Percentiles rank a stretch among this genome's conserved stretches.
phyloP scores from a whole-genome alignment of 495 filamentous ascomycete genomes.

The Diplogelasinospora grovesii region DNA sequence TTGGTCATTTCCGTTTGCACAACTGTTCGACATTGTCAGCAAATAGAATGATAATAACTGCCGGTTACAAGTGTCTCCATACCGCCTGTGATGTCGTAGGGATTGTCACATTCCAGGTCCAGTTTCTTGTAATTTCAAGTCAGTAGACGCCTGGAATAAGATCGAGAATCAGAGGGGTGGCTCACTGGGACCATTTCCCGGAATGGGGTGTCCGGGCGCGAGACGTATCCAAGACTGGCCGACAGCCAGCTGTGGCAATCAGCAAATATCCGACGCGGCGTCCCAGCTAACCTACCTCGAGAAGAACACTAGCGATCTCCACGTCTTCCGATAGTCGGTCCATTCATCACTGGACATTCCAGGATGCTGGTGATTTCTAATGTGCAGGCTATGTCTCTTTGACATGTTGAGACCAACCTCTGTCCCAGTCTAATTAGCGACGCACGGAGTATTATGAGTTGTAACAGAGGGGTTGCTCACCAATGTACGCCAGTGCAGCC shows the following conservation, averaged over 20 bases:
- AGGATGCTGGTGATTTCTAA: not conserved
- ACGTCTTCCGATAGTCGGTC: not conserved
- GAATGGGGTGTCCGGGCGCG: not conserved
- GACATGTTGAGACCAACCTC: slow-evolving; percentile 1
- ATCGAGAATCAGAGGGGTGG: not conserved
- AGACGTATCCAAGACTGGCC: not conserved
- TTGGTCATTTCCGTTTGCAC: slow-evolving; percentile 2
- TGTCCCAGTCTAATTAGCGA: not conserved
- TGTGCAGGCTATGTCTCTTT: not conserved
- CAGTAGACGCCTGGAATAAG: too few species aligned
- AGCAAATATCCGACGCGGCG: too few species aligned
- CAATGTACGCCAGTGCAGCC: not conserved
- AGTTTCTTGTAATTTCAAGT: not conserved
- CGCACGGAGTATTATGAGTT: too few species aligned
- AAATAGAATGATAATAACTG: too few species aligned
- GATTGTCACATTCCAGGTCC: not conserved
- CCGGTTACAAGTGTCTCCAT: not conserved
- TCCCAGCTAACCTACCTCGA: not conserved
- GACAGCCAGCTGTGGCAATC: not conserved
- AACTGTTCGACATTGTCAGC: not conserved
- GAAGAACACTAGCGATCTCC: not conserved
- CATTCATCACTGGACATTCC: not conserved
- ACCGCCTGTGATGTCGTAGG: not conserved
- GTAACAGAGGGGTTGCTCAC: not conserved
- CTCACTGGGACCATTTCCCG: not conserved